phyloP scores from a whole-genome alignment of 768 basidiomycete species.

The Amanita exitialis region DNA sequence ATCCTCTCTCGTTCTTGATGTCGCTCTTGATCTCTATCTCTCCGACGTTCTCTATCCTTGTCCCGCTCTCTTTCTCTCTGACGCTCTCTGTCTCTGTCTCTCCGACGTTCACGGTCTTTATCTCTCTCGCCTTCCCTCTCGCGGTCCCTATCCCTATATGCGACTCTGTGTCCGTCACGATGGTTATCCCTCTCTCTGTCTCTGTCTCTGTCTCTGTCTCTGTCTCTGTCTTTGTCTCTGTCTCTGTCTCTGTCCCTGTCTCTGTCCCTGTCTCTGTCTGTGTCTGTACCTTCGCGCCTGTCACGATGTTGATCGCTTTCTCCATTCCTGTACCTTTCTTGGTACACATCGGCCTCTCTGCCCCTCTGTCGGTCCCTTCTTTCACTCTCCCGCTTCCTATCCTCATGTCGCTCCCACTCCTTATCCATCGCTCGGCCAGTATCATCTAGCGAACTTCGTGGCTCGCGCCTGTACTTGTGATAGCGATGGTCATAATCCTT shows the following conservation, averaged over 20 bases:
- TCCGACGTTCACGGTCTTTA: background rate
- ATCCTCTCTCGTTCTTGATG: background rate
- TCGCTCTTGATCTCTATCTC: slow-evolving; percentile 1
- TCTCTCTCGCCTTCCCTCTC: background rate
- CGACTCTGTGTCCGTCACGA: background rate
- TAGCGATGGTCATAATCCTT: background rate
- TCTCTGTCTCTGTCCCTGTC: slow-evolving; percentile 8
- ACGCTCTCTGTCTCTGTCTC: background rate
- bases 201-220: background rate
- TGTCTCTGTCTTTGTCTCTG: background rate
- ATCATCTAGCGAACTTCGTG: background rate
- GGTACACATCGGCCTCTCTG: slow-evolving; percentile 7
- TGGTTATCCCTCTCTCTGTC: background rate
- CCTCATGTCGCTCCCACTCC: slow-evolving; percentile 12
- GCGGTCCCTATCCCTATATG: background rate
- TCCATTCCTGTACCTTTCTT: slow-evolving; percentile 11
- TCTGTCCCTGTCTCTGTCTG: slow-evolving; percentile 10
- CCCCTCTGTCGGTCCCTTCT: slow-evolving; percentile 11
- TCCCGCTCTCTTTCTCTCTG: background rate
- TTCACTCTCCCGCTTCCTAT: slow-evolving; percentile 14
- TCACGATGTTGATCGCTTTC: slow-evolving; percentile 8
- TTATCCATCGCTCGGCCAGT: slow-evolving; percentile 3
- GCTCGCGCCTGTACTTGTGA: background rate
- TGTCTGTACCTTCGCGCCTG: slow-evolving; percentile 10
- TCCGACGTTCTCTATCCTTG: slow-evolving; percentile 6